Conservation (phyloP, 2,329 filamentous ascomycete species). For the Xylariaceae sp. region DNA sequence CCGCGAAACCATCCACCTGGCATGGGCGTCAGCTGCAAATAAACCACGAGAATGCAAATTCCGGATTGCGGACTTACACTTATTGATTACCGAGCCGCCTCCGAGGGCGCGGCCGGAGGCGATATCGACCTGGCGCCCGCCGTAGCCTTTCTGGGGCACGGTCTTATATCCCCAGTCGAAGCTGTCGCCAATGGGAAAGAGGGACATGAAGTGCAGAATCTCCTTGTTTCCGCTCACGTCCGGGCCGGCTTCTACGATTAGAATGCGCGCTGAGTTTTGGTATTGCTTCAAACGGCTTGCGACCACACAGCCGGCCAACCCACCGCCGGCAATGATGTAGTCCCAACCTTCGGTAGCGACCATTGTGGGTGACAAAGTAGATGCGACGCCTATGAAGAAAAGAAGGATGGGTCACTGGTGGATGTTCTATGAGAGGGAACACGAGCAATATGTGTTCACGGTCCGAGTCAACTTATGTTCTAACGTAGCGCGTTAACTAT, state of each 20-base stretch:
- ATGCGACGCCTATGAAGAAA: too few species aligned
- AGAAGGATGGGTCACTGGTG: too few species aligned
- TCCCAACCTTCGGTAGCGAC: conserved; percentile 15
- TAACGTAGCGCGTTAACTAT: too few species aligned
- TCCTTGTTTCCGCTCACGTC: conserved; percentile 23
- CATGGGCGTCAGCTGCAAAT: too few species aligned
- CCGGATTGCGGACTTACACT: conserved; percentile 17
- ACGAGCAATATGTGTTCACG: too few species aligned
- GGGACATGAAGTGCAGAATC: conserved; percentile 23
- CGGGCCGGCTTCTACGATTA: conserved; percentile 26
- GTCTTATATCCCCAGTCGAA: conserved; percentile 28
- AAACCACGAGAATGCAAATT: not conserved
- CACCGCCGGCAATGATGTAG: conserved; percentile 27
- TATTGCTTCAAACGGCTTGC: conserved; percentile 24
- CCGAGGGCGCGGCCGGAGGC: conserved; percentile 24
- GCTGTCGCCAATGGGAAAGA: conserved; percentile 27
- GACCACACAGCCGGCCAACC: conserved; percentile 23
- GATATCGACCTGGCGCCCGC: conserved; percentile 21
- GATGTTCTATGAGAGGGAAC: too few species aligned
- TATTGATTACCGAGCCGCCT: conserved; percentile 29
- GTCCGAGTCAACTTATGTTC: too few species aligned
- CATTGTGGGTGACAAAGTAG: too few species aligned
- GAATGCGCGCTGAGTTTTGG: conserved; percentile 16
- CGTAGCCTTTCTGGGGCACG: conserved; percentile 18
- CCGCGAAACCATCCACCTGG: conserved; percentile 44